Evolutionary conservation across 345 rosid genomes (phyloP), one percentile per base, ranked within the genome.

Genomic region (Carallia brachiata): DNA sequence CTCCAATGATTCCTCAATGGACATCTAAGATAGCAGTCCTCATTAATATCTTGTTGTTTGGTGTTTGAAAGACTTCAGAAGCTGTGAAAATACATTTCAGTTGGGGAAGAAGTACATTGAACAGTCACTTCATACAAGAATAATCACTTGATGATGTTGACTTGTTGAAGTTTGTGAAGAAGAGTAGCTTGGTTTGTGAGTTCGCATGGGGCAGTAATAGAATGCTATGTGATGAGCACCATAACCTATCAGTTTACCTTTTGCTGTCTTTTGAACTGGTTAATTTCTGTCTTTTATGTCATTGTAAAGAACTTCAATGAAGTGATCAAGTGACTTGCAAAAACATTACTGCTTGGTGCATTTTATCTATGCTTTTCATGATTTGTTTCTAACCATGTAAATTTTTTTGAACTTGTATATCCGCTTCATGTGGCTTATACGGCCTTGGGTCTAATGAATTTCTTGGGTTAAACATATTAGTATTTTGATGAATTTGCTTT

Each of bases 1-100:
- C 71, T 88, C 94, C 62, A 86, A 83, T 72, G 96, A 92, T 84
- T 86, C 94, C 66, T 85, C 96, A 36, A 90, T 90, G 98, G 96
- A 90, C 76, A 90, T 92, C 67, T 40, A 34, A 61, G 70, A 65
- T 52, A 47, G 47, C 37, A 55, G 48, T 60, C 58, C 70, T 69
- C 10, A 37, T 39, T 55, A 52, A 65, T 69, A 36, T 66, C 62
- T 12, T 70, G 59, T 50, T 58, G 36, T 72, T 36, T 19, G 2
- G 4, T 36, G 63, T 61, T 53, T 62, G 62, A 61, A 70, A 59
- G 36, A 63, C 59, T 27, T 68, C 34, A 59, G 61, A 40, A 32
- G 62, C 55, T 55, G 12, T 53, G 44, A 71, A 66, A 68, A 36
- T 44, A 12, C 31, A 56, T 30, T 52, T 52, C 55, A 52, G 6